A percentile compares a stretch with the other conserved stretches of the same genome.
These are phyloP conservation scores for Penstemon eatonii DNA, from an alignment of 257 asterid genomes.

Conservation along the genomic window DNA sequence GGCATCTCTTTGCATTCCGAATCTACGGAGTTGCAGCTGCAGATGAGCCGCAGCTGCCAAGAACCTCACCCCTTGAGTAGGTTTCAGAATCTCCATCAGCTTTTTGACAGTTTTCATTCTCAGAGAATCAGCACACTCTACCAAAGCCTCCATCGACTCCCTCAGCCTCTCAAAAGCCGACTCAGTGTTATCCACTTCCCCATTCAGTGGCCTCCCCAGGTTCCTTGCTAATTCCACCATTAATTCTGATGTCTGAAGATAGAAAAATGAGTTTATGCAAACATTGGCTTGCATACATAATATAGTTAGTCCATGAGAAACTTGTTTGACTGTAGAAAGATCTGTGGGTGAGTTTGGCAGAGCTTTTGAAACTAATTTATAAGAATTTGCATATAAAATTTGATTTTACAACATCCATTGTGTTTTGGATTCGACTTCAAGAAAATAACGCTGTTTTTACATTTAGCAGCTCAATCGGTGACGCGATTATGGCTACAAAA, in stretches of 20 bases:
- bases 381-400: not conserved
- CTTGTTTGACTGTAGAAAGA: too few relatives aligned
- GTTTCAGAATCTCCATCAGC: slow-evolving; percentile 36
- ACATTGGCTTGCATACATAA: too few relatives aligned
- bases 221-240: slow-evolving; percentile 25
- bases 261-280: not conserved
- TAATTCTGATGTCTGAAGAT: slow-evolving; percentile 28
- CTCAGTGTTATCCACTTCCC: slow-evolving; percentile 19
- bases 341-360: too few relatives aligned
- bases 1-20: slow-evolving; percentile 33
- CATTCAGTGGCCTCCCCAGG: slow-evolving; percentile 21
- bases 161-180: slow-evolving; percentile 19
- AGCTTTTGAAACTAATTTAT: not conserved
- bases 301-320: too few relatives aligned
- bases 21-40: slow-evolving; percentile 30
- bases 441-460: not conserved
- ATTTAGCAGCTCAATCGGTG: not conserved
- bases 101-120: slow-evolving; percentile 28
- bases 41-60: slow-evolving; percentile 34
- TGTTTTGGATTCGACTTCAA: not conserved
- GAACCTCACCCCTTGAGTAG: slow-evolving; percentile 33
- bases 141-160: slow-evolving; percentile 33
- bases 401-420: not conserved
- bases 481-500: not conserved
- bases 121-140: slow-evolving; percentile 40